Evolutionary conservation across 139 green algal genomes (phyloP), one percentile per base, ranked within the genome.

Genomic region (Tetradesmus lagerheimii): DNA sequence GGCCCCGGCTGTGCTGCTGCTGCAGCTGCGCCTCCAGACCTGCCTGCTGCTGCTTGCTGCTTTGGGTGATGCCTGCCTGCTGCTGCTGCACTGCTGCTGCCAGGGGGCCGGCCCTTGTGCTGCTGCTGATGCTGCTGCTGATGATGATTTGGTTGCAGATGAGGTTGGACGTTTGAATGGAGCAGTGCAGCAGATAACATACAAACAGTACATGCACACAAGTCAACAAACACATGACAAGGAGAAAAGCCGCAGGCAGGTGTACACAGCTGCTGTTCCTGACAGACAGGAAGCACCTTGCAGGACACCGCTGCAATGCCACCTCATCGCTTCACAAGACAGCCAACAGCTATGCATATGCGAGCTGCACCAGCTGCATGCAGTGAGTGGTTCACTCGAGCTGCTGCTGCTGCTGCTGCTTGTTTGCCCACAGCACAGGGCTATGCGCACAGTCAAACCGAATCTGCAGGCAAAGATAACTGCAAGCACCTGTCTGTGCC

Each of bases 61-160:
- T 62, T 62, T 4, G 38, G 12, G 78, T 47, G 39, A 16, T 84
- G 78, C 27, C 78, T 31, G 37, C 37, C 76, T 29, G 76, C 39
- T 84, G 78, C 41, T 66, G 62, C 64, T 20, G 14, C 31, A 6
- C 23, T 79, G 71, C 71, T 79, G 38, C 47, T 29, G 8, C 41
- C 83, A 20, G 76, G 76, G 14, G 76, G 76, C 37, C 76, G 76
- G 23, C 37, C 37, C 35, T 82, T n/a, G 23, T 82, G 35, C 23
- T 88, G 76, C 25, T 62, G 62, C 0, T 88, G 83, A 16, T 87
- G 82, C 35, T 78, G 82, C 18, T 57, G 53, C 57, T n/a, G n/a
- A n/a, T n/a, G n/a, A n/a, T n/a, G n/a, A n/a, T n/a, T 67, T 66
- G 31, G 5, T 31, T 34, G 80, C 80, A 41, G 79, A 14, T 16